A percentile compares a stretch with the other conserved stretches of the same genome.
These are phyloP conservation scores for Melaleuca alternifolia DNA, from an alignment of 345 rosid genomes.

Conservation along the genomic window DNA sequence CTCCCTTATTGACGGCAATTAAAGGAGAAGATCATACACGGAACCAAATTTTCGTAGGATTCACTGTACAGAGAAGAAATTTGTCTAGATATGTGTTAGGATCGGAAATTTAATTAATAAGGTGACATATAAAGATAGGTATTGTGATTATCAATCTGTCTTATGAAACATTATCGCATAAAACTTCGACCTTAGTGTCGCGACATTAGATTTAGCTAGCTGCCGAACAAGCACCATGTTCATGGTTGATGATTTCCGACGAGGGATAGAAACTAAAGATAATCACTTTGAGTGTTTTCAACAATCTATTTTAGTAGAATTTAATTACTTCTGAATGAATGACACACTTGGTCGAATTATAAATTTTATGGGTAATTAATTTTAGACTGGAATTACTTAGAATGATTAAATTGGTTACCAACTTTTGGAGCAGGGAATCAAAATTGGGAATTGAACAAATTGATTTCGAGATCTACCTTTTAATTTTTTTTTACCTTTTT, in stretches of 20 bases:
- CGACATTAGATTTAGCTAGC: not conserved
- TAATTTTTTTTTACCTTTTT: not conserved
- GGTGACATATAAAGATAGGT: not conserved
- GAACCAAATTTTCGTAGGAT: not conserved
- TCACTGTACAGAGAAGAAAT: not conserved
- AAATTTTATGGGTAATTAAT: not conserved
- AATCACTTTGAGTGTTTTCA: not conserved
- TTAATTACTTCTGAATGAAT: not conserved
- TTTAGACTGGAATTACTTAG: not conserved
- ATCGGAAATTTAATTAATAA: not conserved
- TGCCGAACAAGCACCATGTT: accelerated
- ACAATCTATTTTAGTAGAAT: not conserved
- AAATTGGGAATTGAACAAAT: not conserved
- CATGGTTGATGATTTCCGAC: not conserved
- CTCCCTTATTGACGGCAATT: not conserved
- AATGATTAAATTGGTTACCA: not conserved
- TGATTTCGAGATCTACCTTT: not conserved
- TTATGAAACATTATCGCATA: not conserved
- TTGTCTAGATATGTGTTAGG: not conserved
- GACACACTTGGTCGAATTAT: not conserved
- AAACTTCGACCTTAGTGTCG: not conserved
- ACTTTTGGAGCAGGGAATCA: not conserved
- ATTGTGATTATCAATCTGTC: not conserved
- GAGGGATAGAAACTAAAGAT: not conserved
- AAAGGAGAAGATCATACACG: not conserved